Conservation (phyloP, 1,139 yeast genomes). For the Suhomyces guaymorum region DNA sequence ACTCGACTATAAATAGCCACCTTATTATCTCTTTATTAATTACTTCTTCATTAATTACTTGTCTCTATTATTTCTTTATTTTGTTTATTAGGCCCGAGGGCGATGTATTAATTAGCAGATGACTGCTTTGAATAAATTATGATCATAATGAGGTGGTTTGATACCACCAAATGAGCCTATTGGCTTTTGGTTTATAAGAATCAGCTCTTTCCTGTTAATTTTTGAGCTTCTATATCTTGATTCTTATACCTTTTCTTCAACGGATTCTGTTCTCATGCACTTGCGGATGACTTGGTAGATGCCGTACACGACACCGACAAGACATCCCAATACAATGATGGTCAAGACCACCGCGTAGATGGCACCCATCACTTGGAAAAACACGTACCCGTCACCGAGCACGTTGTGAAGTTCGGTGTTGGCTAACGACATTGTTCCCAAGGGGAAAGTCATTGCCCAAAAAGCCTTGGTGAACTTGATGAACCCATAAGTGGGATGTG, state of each 20-base stretch:
- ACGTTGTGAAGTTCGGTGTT: slow-evolving; percentile 50
- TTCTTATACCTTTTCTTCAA: slow-evolving; percentile 1
- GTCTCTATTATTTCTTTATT: neutral
- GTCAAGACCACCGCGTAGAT: slow-evolving; percentile 55
- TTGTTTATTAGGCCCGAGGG: no score
- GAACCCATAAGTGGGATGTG: slow-evolving; percentile 24
- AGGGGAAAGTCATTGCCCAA: slow-evolving; percentile 91
- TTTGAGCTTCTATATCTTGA: no score
- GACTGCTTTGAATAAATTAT: no score
- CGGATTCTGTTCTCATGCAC: neutral
- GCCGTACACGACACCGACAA: slow-evolving; percentile 26
- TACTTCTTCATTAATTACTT: neutral
- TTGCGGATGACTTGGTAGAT: slow-evolving; percentile 1
- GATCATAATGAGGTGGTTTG: no score
- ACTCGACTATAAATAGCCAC: neutral
- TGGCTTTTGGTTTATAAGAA: no score
- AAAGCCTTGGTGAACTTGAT: slow-evolving; percentile 58
- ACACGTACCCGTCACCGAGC: slow-evolving; percentile 42
- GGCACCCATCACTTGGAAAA: slow-evolving; percentile 62
- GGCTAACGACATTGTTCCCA: slow-evolving; percentile 78
- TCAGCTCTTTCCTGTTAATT: no score
- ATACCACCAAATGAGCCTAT: no score
- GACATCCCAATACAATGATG: slow-evolving; percentile 37
- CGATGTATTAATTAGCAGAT: no score
- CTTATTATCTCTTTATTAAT: neutral